Conservation (phyloP, 768 basidiomycete species). For the Chlorophyllum brunneum region DNA sequence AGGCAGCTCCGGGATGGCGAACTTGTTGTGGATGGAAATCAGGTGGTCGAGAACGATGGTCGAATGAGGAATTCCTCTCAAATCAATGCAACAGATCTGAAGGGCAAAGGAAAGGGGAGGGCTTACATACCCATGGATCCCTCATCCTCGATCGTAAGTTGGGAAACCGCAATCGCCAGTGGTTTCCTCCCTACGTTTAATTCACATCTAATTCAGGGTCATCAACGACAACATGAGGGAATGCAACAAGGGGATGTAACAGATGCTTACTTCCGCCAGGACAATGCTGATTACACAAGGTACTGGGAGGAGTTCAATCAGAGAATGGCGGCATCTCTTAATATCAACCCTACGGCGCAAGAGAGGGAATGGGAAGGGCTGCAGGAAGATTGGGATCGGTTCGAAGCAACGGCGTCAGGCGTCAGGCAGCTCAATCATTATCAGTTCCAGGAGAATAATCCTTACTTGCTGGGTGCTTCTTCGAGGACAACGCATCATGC, state of each 20-base stretch:
- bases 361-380: slow-evolving; percentile 56
- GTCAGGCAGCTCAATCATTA: slow-evolving; percentile 56
- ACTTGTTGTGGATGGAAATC: slow-evolving; percentile 73
- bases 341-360: slow-evolving; percentile 21
- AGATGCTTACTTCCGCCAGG: slow-evolving; percentile 67
- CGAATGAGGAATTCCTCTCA: slow-evolving; percentile 19
- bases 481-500: slow-evolving; percentile 48
- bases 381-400: slow-evolving; percentile 77
- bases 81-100: slow-evolving; percentile 35
- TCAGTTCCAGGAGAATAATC: slow-evolving; percentile 74
- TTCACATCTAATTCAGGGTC: slow-evolving; percentile 6
- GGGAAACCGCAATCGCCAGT: not conserved
- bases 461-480: slow-evolving; percentile 65
- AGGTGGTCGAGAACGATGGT: slow-evolving; percentile 60
- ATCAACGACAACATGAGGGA: not conserved
- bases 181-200: not conserved
- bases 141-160: not conserved
- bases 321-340: slow-evolving; percentile 15
- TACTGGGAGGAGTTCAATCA: slow-evolving; percentile 53
- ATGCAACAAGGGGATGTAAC: slow-evolving; percentile 38
- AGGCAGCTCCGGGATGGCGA: slow-evolving; percentile 76
- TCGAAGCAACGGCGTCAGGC: slow-evolving; percentile 70
- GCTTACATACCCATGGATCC: slow-evolving; percentile 26
- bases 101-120: slow-evolving; percentile 59
- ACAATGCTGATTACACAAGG: slow-evolving; percentile 60